Evolutionary conservation across 352 stramenopile genomes (phyloP).

Genomic region (Globisporangium uncinulatum): DNA sequence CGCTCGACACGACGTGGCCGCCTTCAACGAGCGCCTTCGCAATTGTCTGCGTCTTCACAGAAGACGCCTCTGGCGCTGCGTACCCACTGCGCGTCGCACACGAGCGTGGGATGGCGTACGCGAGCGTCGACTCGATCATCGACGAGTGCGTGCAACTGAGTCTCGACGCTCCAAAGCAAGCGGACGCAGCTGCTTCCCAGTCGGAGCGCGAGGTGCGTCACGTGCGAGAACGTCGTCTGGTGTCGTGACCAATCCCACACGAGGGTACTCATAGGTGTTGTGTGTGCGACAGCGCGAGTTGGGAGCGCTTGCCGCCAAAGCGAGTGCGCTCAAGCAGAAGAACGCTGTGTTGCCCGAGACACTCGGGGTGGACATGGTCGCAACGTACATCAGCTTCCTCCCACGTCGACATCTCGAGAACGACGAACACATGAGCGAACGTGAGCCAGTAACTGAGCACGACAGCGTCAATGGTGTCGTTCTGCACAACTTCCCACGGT

Average conservation of each 20-base stretch:
- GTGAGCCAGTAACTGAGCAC: not conserved
- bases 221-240: no score
- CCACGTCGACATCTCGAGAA: not conserved
- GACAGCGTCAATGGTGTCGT: slow-evolving; percentile 18
- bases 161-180: slow-evolving; percentile 46
- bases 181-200: slow-evolving; percentile 19
- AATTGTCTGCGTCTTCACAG: slow-evolving; percentile 25
- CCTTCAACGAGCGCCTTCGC: slow-evolving; percentile 3
- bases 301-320: slow-evolving; percentile 40
- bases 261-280: not conserved
- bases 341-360: slow-evolving; percentile 32
- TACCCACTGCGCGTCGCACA: slow-evolving; percentile 22
- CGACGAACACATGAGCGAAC: not conserved
- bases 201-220: slow-evolving; percentile 42
- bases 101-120: slow-evolving; percentile 30
- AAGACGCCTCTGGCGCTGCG: slow-evolving; percentile 17
- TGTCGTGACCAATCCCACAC: no score
- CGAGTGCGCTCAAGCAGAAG: slow-evolving; percentile 37
- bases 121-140: slow-evolving; percentile 35
- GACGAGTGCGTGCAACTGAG: slow-evolving; percentile 49
- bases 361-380: slow-evolving; percentile 46
- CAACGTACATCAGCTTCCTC: slow-evolving; percentile 19
- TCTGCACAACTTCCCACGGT: slow-evolving; percentile 60
- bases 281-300: slow-evolving; percentile 35
- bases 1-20: slow-evolving; percentile 14